phyloP scores from a whole-genome alignment of 805 yeast species.

The Saccharomycopsis selenospora region DNA sequence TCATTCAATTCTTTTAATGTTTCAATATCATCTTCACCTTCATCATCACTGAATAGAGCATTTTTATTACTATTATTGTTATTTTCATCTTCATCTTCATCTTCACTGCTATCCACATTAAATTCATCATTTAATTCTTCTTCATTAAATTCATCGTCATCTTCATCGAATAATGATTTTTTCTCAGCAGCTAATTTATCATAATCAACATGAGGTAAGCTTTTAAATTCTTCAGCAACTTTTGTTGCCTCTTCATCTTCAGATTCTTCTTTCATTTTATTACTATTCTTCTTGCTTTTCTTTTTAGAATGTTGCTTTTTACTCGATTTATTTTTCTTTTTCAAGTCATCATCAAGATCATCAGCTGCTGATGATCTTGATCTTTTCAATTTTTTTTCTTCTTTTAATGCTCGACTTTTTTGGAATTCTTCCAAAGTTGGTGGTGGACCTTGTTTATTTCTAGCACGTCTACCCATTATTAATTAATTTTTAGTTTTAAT shows the following conservation, averaged over 20 bases:
- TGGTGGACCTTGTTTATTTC: slow-evolving; percentile 89
- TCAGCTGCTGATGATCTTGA: slow-evolving; percentile 3
- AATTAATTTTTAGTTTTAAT: too few relatives aligned
- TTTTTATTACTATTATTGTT: slow-evolving; percentile 6
- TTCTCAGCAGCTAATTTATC: slow-evolving; percentile 64
- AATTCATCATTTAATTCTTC: slow-evolving; percentile 44
- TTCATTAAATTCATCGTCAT: slow-evolving; percentile 43
- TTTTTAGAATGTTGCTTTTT: slow-evolving; percentile 6
- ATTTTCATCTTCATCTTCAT: slow-evolving; percentile 17
- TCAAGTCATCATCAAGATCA: slow-evolving; percentile 5
- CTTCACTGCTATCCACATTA: slow-evolving; percentile 23
- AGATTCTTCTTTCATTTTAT: neutral
- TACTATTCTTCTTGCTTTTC: slow-evolving; percentile 7
- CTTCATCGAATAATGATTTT: slow-evolving; percentile 67
- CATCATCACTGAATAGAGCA: slow-evolving; percentile 20
- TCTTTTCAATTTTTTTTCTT: slow-evolving; percentile 11
- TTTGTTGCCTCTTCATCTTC: slow-evolving; percentile 21
- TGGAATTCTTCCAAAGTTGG: slow-evolving; percentile 82
- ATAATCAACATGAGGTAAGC: slow-evolving; percentile 57
- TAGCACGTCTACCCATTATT: slow-evolving; percentile 81
- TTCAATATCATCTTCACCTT: slow-evolving; percentile 21
- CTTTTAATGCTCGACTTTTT: slow-evolving; percentile 32
- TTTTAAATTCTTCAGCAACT: slow-evolving; percentile 30
- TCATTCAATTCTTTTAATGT: slow-evolving; percentile 23
- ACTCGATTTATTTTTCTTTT: neutral